Evolutionary conservation across 2,329 filamentous ascomycete species (phyloP), one percentile per base, ranked within the genome.

Genomic region (Colletotrichum sp.): DNA sequence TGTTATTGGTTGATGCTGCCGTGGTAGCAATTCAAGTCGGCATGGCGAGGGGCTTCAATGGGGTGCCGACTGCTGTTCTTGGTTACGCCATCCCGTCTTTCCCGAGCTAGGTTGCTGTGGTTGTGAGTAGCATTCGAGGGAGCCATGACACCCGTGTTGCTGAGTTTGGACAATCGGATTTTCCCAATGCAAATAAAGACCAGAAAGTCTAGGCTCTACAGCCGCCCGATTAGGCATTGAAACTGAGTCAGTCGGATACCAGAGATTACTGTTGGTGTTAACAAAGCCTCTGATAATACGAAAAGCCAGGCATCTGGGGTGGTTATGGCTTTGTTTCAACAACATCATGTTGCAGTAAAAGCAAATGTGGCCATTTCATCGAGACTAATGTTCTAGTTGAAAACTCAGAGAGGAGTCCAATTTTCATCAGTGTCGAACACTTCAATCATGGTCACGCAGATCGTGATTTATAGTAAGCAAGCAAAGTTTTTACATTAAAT

Each of bases 91-190:
- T 55, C 62, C 52, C n/a, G 69, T 44, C 15, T 52, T 24, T 62
- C 22, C 55, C 24, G 26, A 55, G 55, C 18, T 52, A 44, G 36
- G 16, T 57, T 22, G 32, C 52, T 16, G 34, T 32, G 59, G 16
- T 34, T 62, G 18, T 22, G 59, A 32, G 32, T n/a, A 62, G 59
- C 16, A 64, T 52, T 28, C 16, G 16, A 32, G 34, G 34, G 16
- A 26, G 24, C 32, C n/a, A 26, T 34, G 67, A 52, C 48, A 36
- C 36, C 44, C 48, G 30, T 59, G 48, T 68, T 57, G 18, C 48
- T 68, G 65, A 68, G 65, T 68, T 68, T 68, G 64, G 64, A 52
- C 2, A 34, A 32, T 55, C 64, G 64, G 44, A 67, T 34, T 30
- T 52, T 30, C 24, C 39, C 48, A 26, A 13, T 28, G 44, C 44